Evolutionary conservation across 2,329 filamentous ascomycete species (phyloP).

Genomic region (Teratosphaeria gauchensis): DNA sequence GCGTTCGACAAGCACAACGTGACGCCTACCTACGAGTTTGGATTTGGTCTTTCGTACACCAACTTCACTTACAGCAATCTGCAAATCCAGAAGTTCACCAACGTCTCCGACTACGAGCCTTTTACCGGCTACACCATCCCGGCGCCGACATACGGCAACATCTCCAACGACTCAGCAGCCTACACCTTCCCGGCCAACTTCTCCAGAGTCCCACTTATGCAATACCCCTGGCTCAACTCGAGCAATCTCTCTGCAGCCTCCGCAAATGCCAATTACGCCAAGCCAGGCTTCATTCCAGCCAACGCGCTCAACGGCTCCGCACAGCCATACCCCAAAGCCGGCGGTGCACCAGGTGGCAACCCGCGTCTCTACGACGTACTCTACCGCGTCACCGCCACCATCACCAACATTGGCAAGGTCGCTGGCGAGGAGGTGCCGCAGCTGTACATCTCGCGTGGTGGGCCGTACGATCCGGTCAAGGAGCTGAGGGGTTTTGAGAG

Average conservation of each 20-base stretch:
- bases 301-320: conserved; percentile 48
- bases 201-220: conserved; percentile 45
- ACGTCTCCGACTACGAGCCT: conserved; percentile 65
- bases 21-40: conserved; percentile 70
- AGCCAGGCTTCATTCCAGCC: conserved; percentile 49
- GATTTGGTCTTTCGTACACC: conserved; percentile 71
- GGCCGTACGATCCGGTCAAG: conserved; percentile 55
- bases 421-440: conserved; percentile 64
- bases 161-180: conserved; percentile 51
- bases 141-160: conserved; percentile 56
- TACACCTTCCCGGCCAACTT: conserved; percentile 59
- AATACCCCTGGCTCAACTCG: conserved; percentile 64
- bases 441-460: conserved; percentile 69
- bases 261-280: conserved; percentile 50
- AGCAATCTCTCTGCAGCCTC: conserved; percentile 49
- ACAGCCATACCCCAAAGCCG: conserved; percentile 52
- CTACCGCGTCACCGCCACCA: conserved; percentile 55
- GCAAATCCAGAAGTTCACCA: conserved; percentile 61
- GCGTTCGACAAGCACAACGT: conserved; percentile 58
- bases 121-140: conserved; percentile 51
- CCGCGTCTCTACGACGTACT: conserved; percentile 57
- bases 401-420: conserved; percentile 60
- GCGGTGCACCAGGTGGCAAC: conserved; percentile 49
- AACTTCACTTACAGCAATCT: conserved; percentile 65
- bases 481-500: conserved; percentile 77